phyloP scores from a whole-genome alignment of 352 stramenopile genomes.

The Phytophthora ohioensis region DNA sequence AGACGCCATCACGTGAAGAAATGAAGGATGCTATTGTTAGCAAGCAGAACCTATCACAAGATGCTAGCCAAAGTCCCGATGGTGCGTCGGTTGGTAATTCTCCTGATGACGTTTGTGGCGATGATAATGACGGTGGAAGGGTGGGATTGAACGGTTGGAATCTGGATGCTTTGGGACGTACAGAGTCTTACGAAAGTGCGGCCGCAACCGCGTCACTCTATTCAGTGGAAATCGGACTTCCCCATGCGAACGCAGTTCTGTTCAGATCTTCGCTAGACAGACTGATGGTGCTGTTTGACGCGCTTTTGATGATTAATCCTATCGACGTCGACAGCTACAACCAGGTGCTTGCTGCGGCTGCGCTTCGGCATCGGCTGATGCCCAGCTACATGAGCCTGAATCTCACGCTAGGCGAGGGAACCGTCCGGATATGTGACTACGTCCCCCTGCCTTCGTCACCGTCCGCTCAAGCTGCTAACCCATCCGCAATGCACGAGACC shows the following conservation, averaged over 20 bases:
- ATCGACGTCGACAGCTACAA: slow-evolving; percentile 88
- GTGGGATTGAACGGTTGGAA: slow-evolving; percentile 87
- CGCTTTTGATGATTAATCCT: slow-evolving; percentile 87
- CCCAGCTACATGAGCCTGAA: slow-evolving; percentile 85
- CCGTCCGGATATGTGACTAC: slow-evolving; percentile 67
- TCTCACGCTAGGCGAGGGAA: slow-evolving; percentile 68
- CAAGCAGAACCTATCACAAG: slow-evolving; percentile 79
- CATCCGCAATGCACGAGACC: slow-evolving; percentile 1
- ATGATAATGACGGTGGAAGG: slow-evolving; percentile 83
- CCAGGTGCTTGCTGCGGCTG: slow-evolving; percentile 63
- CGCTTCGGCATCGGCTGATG: slow-evolving; percentile 62
- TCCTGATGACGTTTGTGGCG: slow-evolving; percentile 60
- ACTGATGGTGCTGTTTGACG: slow-evolving; percentile 87
- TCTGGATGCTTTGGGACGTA: slow-evolving; percentile 65
- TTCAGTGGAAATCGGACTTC: slow-evolving; percentile 67
- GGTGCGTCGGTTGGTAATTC: slow-evolving; percentile 35
- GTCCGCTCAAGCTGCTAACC: slow-evolving; percentile 11
- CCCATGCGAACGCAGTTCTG: slow-evolving; percentile 61
- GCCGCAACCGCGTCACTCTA: slow-evolving; percentile 64
- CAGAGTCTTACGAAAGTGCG: slow-evolving; percentile 68
- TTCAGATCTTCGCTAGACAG: slow-evolving; percentile 77
- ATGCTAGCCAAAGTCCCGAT: slow-evolving; percentile 65
- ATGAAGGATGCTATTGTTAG: slow-evolving; percentile 55
- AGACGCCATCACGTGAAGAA: slow-evolving; percentile 55
- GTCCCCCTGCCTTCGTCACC: slow-evolving; percentile 27